These are phyloP conservation scores for Fusarium redolens DNA, from an alignment of 2,329 filamentous ascomycete species.

Conservation along the genomic window DNA sequence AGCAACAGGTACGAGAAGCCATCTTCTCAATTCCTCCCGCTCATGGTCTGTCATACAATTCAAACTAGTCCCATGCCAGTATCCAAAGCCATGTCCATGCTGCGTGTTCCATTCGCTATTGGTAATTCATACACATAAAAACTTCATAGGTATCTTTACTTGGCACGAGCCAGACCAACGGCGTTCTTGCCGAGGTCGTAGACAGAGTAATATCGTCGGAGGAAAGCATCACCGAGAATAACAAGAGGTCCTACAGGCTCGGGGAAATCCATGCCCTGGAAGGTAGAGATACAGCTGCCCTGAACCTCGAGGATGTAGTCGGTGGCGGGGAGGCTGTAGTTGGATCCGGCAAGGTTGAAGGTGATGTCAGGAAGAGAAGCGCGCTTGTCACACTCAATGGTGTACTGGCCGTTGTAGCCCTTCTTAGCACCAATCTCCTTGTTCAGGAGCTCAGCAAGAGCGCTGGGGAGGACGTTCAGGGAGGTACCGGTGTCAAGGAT, in stretches of 20 bases:
- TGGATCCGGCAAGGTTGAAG: slow-evolving; percentile 89
- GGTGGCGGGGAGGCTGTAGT: slow-evolving; percentile 88
- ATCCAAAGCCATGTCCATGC: slow-evolving; percentile 34
- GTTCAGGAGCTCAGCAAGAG: slow-evolving; percentile 95
- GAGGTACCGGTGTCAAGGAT: slow-evolving; percentile 99
- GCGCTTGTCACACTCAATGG: slow-evolving; percentile 87
- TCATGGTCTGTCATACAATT: slow-evolving; percentile 25
- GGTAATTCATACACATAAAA: slow-evolving; percentile 31
- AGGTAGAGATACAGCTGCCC: slow-evolving; percentile 95
- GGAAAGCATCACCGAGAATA: slow-evolving; percentile 90
- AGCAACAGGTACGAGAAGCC: slow-evolving; percentile 30
- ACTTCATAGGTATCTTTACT: slow-evolving; percentile 55
- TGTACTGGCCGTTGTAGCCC: slow-evolving; percentile 96
- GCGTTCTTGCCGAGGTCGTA: slow-evolving; percentile 92
- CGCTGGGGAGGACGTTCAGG: slow-evolving; percentile 91
- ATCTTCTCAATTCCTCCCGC: slow-evolving; percentile 11
- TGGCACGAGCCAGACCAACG: slow-evolving; percentile 89
- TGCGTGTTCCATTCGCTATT: slow-evolving; percentile 33
- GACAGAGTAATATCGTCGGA: slow-evolving; percentile 92
- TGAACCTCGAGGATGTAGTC: slow-evolving; percentile 98
- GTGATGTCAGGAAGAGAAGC: slow-evolving; percentile 87
- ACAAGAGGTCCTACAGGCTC: slow-evolving; percentile 90
- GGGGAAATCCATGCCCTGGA: slow-evolving; percentile 96
- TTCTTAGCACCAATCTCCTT: slow-evolving; percentile 98
- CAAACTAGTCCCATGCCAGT: slow-evolving; percentile 35